A percentile compares a stretch with the other conserved stretches of the same genome.
phyloP scores from a whole-genome alignment of 2,329 filamentous ascomycete species.

The Alternaria postmessia region DNA sequence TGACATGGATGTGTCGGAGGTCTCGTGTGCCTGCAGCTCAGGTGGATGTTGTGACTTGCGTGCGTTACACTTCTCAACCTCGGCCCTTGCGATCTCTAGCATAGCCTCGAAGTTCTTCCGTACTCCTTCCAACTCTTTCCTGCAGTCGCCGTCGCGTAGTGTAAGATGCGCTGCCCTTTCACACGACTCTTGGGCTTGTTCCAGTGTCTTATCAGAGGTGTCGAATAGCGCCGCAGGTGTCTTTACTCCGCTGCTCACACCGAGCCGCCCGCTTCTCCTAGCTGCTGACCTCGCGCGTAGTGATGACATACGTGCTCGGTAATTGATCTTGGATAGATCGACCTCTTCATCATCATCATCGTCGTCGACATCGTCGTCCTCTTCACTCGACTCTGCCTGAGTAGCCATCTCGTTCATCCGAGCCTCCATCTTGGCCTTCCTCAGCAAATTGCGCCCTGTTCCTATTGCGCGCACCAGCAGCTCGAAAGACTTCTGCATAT shows the following conservation, averaged over 20 bases:
- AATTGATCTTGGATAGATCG: constrained; percentile 46
- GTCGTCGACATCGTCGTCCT: constrained; percentile 35
- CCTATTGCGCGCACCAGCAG: constrained; percentile 83
- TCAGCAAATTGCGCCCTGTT: constrained; percentile 80
- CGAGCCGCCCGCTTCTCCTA: constrained; percentile 20
- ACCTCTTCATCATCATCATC: constrained; percentile 39
- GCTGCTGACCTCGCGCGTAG: constrained; percentile 39
- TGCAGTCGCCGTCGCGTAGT: constrained; percentile 85
- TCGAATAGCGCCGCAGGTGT: constrained; percentile 58
- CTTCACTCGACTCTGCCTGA: constrained; percentile 41
- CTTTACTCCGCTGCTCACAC: constrained; percentile 14
- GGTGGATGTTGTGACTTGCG: constrained; percentile 24
- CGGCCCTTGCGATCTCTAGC: constrained; percentile 63
- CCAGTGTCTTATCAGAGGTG: constrained; percentile 77
- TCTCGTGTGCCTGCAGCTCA: constrained; percentile 24
- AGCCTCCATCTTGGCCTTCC: constrained; percentile 86
- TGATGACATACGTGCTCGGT: constrained; percentile 45
- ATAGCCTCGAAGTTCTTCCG: constrained; percentile 71
- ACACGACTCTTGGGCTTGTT: constrained; percentile 80
- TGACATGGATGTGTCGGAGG: constrained; percentile 26
- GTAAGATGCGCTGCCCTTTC: constrained; percentile 90
- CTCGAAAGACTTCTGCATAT: constrained; percentile 84
- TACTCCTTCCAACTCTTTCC: constrained; percentile 76
- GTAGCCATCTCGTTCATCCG: constrained; percentile 65
- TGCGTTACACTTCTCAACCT: constrained; percentile 37